Percentiles rank a stretch among this genome's conserved stretches.
Evolutionary conservation across 257 asterid species (phyloP).

Genomic region (Henckelia pumila): DNA sequence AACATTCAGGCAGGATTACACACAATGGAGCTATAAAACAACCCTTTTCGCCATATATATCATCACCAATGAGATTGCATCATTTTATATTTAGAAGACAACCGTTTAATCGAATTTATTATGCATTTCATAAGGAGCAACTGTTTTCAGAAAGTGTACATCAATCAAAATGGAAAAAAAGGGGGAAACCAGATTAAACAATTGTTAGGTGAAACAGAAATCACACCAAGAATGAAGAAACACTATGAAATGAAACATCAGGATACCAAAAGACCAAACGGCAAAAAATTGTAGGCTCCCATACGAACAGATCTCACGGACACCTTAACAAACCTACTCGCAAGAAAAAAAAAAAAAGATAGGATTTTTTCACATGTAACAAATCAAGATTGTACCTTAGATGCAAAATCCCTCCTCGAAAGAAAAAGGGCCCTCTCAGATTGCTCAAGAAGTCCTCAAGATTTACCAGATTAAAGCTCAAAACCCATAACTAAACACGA

Average conservation of each 20-base stretch:
- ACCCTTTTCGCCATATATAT: conserved; percentile 19
- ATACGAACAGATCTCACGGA: conserved; percentile 43
- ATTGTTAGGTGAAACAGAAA: conserved; percentile 40
- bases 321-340: conserved; percentile 24
- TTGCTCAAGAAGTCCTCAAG: conserved; percentile 31
- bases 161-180: conserved; percentile 26
- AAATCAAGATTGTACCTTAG: conserved; percentile 45
- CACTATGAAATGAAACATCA: conserved; percentile 30
- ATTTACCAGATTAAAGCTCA: conserved; percentile 29
- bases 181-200: conserved; percentile 15
- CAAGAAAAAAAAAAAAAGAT: neutral
- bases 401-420: conserved; percentile 19
- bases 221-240: conserved; percentile 25
- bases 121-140: conserved; percentile 21
- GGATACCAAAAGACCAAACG: conserved; percentile 16
- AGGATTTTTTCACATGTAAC: neutral
- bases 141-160: conserved; percentile 23
- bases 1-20: conserved; percentile 23
- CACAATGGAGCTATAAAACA: conserved; percentile 21
- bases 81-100: conserved; percentile 16
- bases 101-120: conserved; percentile 16
- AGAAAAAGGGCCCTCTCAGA: conserved; percentile 32
- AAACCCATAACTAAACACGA: conserved; percentile 12
- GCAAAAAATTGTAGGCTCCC: conserved; percentile 16
- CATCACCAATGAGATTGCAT: conserved; percentile 24